phyloP scores from a whole-genome alignment of 805 yeast genomes.

The Cyberlindnera suaveolens region DNA sequence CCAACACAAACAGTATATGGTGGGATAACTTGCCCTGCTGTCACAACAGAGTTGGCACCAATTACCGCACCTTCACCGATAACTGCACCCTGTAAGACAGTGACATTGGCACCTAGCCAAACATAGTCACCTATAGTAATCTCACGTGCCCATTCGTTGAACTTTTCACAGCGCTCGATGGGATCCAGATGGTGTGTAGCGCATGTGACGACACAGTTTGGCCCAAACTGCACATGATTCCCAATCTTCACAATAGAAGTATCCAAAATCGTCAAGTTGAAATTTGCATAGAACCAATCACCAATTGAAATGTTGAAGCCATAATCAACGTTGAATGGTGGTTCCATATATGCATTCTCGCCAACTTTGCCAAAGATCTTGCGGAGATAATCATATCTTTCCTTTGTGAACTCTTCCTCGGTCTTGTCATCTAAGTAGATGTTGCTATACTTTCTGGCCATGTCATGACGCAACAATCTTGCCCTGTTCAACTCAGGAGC shows the following conservation, averaged over 20 bases:
- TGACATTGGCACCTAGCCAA: constrained; percentile 58
- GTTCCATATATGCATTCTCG: constrained; percentile 37
- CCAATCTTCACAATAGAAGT: constrained; percentile 58
- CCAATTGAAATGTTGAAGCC: constrained; percentile 59
- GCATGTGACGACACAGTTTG: constrained; percentile 51
- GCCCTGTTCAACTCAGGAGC: constrained; percentile 23
- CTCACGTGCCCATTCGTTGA: constrained; percentile 47
- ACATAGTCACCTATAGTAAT: constrained; percentile 57
- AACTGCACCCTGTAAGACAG: constrained; percentile 58
- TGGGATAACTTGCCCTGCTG: constrained; percentile 42
- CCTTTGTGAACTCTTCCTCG: constrained; percentile 27
- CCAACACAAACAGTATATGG: constrained; percentile 55
- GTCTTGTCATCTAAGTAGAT: constrained; percentile 22
- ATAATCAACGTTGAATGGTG: constrained; percentile 60
- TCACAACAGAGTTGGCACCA: constrained; percentile 67
- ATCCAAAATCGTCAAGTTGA: constrained; percentile 48
- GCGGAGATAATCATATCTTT: constrained; percentile 30
- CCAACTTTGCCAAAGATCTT: constrained; percentile 42
- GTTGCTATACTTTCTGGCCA: constrained; percentile 23
- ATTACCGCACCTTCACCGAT: constrained; percentile 57
- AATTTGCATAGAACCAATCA: constrained; percentile 53
- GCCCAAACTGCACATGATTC: constrained; percentile 53
- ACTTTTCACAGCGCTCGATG: constrained; percentile 27
- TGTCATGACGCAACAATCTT: constrained; percentile 23
- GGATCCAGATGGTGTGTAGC: constrained; percentile 63